Conservation (phyloP, 1,139 yeast genomes). For the Sugiyamaella grinbergsii region DNA sequence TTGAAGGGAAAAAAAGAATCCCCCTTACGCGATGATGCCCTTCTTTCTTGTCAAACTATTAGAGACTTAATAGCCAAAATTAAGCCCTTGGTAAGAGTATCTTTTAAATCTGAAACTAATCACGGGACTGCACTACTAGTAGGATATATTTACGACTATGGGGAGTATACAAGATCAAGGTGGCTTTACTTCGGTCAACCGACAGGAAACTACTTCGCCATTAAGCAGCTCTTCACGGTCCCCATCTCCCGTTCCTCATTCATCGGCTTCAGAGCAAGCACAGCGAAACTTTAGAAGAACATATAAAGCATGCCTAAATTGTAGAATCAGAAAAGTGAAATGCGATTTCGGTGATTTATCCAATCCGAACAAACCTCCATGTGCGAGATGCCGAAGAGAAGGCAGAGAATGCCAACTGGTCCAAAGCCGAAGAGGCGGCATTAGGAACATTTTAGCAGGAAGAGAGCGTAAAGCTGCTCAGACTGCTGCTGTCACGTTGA, state of each 20-base stretch:
- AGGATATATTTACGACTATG: background rate
- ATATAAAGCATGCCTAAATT: constrained; percentile 81
- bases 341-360: constrained; percentile 82
- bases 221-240: constrained; percentile 5
- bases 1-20: constrained; percentile 12
- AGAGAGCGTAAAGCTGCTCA: constrained; percentile 32
- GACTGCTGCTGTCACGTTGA: constrained; percentile 5
- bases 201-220: background rate
- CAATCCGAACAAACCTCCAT: constrained; percentile 76
- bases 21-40: no score
- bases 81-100: no score
- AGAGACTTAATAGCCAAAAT: no score
- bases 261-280: background rate
- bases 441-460: constrained; percentile 51
- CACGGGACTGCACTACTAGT: constrained; percentile 6
- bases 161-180: constrained; percentile 5
- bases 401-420: constrained; percentile 79
- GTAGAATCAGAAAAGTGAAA: constrained; percentile 78
- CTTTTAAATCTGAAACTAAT: no score
- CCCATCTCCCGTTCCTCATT: constrained; percentile 8
- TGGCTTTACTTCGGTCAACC: constrained; percentile 8
- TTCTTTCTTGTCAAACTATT: no score
- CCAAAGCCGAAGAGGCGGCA: constrained; percentile 61
- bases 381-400: constrained; percentile 81
- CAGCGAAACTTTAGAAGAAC: constrained; percentile 47